Evolutionary conservation across 306 rosid genomes (phyloP), one percentile per base, ranked within the genome.

Genomic region (Ceratonia siliqua): DNA sequence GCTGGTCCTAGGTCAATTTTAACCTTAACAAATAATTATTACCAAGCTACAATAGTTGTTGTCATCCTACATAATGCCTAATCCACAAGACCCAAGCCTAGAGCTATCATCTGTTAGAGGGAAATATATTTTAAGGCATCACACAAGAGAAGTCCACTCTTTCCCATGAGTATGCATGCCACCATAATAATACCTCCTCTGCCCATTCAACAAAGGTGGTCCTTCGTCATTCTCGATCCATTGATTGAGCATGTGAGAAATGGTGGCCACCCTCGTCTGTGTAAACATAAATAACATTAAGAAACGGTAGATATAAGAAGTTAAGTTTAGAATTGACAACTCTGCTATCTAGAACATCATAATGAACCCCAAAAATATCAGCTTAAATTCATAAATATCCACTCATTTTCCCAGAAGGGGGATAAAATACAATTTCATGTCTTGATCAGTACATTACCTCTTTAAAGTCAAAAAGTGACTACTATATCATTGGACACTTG

Each of bases 211-310:
- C 62, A 72, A 25, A 27, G 63, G 43, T 65, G 42, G 39, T 67
- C 36, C 65, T 61, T 42, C 75, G n/a, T 78, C 81, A 79, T 74
- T 81, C 85, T 74, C 91, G 79, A 81, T 86, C 91, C 91, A 86
- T 82, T 5, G 87, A 82, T 78, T 80, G 87, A 70, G 85, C 86
- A 14, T 68, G 92, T 0, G 89, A 81, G 72, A 87, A 87, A 79
- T 75, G 91, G 70, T 62, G 89, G 49, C 90, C 87, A 50, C 89
- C 89, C 68, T 85, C 92, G 15, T 84, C 95, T 89, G 86, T 74
- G 68, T 67, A 38, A 71, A 59, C 55, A 50, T 67, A 43, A 56
- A 64, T 38, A 69, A 75, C 73, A 78, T 65, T 75, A 58, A 78
- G 36, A 36, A n/a, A 6, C 22, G 39, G 76, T 17, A 3, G 33